These are phyloP conservation scores for Arachnomyces sp. DNA, from an alignment of 2,329 filamentous ascomycete genomes.

Conservation along the genomic window DNA sequence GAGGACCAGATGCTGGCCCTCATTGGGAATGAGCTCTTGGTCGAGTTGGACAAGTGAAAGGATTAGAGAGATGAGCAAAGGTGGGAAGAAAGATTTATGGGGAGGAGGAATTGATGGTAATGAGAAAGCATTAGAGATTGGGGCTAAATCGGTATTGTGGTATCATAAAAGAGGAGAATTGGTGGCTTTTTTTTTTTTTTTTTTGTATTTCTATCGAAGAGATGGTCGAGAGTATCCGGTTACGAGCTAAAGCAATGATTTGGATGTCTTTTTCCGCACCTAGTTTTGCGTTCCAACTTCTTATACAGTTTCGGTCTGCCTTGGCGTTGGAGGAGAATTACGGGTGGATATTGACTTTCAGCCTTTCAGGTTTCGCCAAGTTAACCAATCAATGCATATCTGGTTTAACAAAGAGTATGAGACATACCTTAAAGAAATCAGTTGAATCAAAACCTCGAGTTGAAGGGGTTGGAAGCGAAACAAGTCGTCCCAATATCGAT, in stretches of 20 bases:
- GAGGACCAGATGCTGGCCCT: constrained; percentile 10
- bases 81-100: background rate
- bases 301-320: background rate
- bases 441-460: background rate
- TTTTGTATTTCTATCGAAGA: background rate
- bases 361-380: too few species aligned
- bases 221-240: too few species aligned
- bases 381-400: too few species aligned
- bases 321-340: too few species aligned
- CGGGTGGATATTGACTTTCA: too few species aligned
- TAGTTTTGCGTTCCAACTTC: background rate
- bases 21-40: constrained; percentile 11
- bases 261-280: too few species aligned
- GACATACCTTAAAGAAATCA: too few species aligned
- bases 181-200: too few species aligned
- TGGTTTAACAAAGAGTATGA: too few species aligned
- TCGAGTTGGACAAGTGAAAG: constrained; percentile 11
- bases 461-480: background rate
- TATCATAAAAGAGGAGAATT: background rate
- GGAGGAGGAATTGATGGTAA: background rate
- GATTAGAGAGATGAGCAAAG: background rate
- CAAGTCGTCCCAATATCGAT: too few species aligned
- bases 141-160: background rate
- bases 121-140: background rate
- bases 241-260: too few species aligned